phyloP scores from a whole-genome alignment of 352 stramenopile species.

The Phytophthora syringae region DNA sequence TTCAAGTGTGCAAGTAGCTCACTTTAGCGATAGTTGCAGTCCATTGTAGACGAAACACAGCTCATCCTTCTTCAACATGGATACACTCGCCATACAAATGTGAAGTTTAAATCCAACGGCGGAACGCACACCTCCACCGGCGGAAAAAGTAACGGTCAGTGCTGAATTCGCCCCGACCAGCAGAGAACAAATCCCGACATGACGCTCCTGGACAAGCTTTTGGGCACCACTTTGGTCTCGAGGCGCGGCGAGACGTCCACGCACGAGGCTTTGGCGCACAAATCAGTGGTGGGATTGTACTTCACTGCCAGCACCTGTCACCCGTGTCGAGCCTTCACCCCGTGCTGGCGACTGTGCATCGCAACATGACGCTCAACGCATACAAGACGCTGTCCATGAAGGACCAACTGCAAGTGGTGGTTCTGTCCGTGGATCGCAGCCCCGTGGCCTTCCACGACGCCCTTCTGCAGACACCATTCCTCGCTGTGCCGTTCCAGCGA shows the following conservation, averaged over 20 bases:
- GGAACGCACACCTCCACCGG: conserved; percentile 34
- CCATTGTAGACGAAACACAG: not conserved
- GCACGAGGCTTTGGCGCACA: conserved; percentile 55
- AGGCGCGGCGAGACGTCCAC: conserved; percentile 58
- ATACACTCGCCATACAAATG: conserved; percentile 19
- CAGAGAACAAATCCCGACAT: conserved; percentile 30
- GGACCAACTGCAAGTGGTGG: conserved; percentile 62
- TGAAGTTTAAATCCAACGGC: conserved; percentile 24
- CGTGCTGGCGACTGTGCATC: conserved; percentile 65
- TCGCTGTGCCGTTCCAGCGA: conserved; percentile 59
- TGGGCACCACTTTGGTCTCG: conserved; percentile 57
- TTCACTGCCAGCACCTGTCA: conserved; percentile 69
- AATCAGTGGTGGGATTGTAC: conserved; percentile 67
- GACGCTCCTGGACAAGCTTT: conserved; percentile 64
- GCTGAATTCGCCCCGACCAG: conserved; percentile 9
- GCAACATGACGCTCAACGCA: conserved; percentile 66
- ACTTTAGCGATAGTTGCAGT: conserved; percentile 14
- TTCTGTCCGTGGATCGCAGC: conserved; percentile 67
- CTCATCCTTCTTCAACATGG: conserved; percentile 2
- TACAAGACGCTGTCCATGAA: conserved; percentile 69
- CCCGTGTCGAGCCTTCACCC: conserved; percentile 70
- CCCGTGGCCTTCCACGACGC: conserved; percentile 61
- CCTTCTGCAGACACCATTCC: conserved; percentile 66
- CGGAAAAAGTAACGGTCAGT: conserved; percentile 45
- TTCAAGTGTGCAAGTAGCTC: too few relatives aligned